Percentiles rank a stretch among this genome's conserved stretches.
Evolutionary conservation across 306 rosid genomes (phyloP).

Genomic region (Casuarina equisetifolia): DNA sequence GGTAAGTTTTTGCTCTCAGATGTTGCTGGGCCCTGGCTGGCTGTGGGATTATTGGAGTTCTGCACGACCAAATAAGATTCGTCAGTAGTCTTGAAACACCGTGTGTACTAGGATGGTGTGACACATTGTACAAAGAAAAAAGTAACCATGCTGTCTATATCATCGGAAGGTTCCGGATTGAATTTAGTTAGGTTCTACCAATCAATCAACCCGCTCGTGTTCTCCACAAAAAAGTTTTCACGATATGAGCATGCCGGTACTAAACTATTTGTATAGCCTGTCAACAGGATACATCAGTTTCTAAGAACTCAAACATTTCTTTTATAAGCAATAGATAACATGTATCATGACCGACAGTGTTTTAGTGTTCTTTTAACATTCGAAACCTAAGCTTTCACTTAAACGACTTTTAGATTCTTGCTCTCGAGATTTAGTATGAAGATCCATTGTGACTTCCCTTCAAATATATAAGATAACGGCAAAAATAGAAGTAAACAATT

Average conservation of each 20-base stretch:
- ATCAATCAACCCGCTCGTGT: not conserved
- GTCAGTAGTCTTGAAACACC: not conserved
- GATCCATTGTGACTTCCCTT: too few relatives aligned
- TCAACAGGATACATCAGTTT: not conserved
- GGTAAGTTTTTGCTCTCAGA: constrained; percentile 55
- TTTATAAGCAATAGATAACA: not conserved
- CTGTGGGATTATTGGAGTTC: constrained; percentile 36
- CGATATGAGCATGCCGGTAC: not conserved
- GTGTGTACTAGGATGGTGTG: not conserved
- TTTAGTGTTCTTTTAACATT: too few relatives aligned
- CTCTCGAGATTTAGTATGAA: too few relatives aligned
- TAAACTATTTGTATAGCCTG: not conserved
- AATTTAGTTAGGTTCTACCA: not conserved
- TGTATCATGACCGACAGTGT: too few relatives aligned
- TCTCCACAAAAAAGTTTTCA: not conserved
- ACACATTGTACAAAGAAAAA: not conserved
- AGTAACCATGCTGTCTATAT: not conserved
- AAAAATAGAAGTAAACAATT: too few relatives aligned
- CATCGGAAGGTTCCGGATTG: not conserved
- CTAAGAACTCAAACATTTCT: not conserved
- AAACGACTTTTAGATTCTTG: too few relatives aligned
- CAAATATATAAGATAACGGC: too few relatives aligned
- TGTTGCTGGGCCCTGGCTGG: constrained; percentile 55
- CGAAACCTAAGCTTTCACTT: too few relatives aligned
- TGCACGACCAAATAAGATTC: constrained; percentile 28